Evolutionary conservation across 164 flowering plant genomes (phyloP).

Genomic region (Taxillus chinensis): DNA sequence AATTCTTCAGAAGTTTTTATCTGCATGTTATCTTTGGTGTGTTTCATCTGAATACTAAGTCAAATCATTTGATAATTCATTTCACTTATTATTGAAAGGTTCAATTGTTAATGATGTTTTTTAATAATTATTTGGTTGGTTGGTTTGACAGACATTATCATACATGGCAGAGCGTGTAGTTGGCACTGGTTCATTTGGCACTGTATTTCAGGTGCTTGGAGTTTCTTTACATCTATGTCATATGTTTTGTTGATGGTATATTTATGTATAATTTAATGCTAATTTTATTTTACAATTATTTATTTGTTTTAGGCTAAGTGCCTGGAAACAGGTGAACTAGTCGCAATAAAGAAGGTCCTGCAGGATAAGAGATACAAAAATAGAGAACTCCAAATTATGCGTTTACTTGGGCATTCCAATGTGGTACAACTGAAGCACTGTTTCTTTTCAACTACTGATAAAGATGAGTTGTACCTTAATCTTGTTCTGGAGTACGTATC

Average conservation of each 20-base stretch:
- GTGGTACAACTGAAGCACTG: slow-evolving; percentile 71
- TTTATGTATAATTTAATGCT: not conserved
- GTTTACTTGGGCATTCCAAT: slow-evolving; percentile 76
- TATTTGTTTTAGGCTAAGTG: slow-evolving; percentile 66
- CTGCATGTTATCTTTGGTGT: too few relatives aligned
- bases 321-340: slow-evolving; percentile 78
- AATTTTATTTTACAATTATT: not conserved
- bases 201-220: slow-evolving; percentile 84
- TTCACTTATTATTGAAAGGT: too few relatives aligned
- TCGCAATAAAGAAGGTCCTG: slow-evolving; percentile 95
- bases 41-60: too few relatives aligned
- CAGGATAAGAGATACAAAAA: slow-evolving; percentile 99
- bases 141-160: slow-evolving; percentile 56
- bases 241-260: not conserved
- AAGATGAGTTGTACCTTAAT: slow-evolving; percentile 84
- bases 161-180: slow-evolving; percentile 98
- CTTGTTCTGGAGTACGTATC: slow-evolving; percentile 86
- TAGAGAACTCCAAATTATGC: slow-evolving; percentile 91
- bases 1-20: too few relatives aligned
- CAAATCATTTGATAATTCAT: too few relatives aligned
- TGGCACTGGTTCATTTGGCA: slow-evolving; percentile 99
- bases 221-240: not conserved
- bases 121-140: not conserved
- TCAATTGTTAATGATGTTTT: not conserved
- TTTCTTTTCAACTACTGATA: slow-evolving; percentile 86